Evolutionary conservation across 805 yeast genomes (phyloP).

Genomic region (Brettanomyces nanus): DNA sequence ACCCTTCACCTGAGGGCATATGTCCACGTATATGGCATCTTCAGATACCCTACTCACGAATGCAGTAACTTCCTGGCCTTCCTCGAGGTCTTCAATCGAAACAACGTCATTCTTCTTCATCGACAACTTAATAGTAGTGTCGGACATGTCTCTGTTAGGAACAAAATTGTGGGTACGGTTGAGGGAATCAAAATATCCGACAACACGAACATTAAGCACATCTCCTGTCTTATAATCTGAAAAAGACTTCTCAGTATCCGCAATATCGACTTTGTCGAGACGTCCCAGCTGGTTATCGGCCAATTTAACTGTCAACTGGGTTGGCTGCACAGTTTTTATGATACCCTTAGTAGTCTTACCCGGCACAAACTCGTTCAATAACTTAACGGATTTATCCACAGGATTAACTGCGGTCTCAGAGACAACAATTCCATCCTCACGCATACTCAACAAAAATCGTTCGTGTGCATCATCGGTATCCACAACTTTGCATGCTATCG

Average conservation of each 20-base stretch:
- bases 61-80: constrained; percentile 47
- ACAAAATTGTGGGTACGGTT: constrained; percentile 61
- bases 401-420: constrained; percentile 42
- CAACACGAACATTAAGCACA: constrained; percentile 49
- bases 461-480: constrained; percentile 60
- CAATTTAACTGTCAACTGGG: constrained; percentile 66
- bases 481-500: constrained; percentile 60
- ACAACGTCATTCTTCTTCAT: constrained; percentile 5
- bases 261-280: constrained; percentile 67
- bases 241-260: constrained; percentile 51
- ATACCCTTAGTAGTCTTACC: constrained; percentile 57
- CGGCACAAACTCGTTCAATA: constrained; percentile 42
- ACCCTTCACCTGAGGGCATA: constrained; percentile 64
- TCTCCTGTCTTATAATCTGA: constrained; percentile 51
- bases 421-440: constrained; percentile 23
- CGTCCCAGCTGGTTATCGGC: constrained; percentile 78
- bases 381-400: constrained; percentile 44
- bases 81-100: constrained; percentile 29
- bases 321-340: constrained; percentile 55
- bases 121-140: constrained; percentile 57
- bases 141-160: constrained; percentile 48
- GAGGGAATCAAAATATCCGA: constrained; percentile 71
- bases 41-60: constrained; percentile 58
- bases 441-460: constrained; percentile 63
- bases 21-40: constrained; percentile 58